phyloP scores from a whole-genome alignment of 2,329 filamentous ascomycete genomes.

The Curvularia eragrostidis region DNA sequence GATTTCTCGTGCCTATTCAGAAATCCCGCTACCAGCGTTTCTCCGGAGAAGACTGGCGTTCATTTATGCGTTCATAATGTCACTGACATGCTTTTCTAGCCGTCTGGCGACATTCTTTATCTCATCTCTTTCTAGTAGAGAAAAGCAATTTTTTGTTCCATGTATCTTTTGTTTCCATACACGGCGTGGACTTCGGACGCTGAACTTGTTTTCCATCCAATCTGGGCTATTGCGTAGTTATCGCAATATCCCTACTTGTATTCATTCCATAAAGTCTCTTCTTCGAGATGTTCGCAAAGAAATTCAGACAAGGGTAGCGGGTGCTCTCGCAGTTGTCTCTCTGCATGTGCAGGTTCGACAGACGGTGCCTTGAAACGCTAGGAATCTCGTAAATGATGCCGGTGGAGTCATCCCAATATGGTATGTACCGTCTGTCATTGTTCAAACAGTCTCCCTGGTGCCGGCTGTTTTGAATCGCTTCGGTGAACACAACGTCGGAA shows the following conservation, averaged over 20 bases:
- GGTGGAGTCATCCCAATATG: slow-evolving; percentile 9
- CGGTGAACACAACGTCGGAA: neutral
- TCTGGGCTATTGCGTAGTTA: too few species aligned
- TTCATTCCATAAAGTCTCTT: too few species aligned
- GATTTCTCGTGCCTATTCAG: neutral
- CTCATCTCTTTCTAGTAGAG: neutral
- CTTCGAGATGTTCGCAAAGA: neutral
- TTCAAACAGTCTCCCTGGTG: neutral
- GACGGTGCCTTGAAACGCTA: neutral
- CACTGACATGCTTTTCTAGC: neutral
- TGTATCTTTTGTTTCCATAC: too few species aligned
- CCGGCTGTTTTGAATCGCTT: neutral
- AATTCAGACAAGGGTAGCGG: neutral
- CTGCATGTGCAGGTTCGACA: neutral
- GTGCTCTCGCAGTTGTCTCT: neutral
- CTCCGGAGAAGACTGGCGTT: neutral
- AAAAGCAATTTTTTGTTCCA: neutral
- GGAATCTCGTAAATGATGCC: slow-evolving; percentile 5
- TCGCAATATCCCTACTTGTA: too few species aligned
- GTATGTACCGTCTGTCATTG: neutral
- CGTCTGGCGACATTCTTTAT: neutral
- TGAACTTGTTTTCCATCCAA: too few species aligned
- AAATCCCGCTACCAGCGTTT: neutral
- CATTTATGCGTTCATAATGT: neutral
- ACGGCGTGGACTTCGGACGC: too few species aligned